Evolutionary conservation across 2,329 filamentous ascomycete species (phyloP).

Genomic region (Xylariaceae sp.): DNA sequence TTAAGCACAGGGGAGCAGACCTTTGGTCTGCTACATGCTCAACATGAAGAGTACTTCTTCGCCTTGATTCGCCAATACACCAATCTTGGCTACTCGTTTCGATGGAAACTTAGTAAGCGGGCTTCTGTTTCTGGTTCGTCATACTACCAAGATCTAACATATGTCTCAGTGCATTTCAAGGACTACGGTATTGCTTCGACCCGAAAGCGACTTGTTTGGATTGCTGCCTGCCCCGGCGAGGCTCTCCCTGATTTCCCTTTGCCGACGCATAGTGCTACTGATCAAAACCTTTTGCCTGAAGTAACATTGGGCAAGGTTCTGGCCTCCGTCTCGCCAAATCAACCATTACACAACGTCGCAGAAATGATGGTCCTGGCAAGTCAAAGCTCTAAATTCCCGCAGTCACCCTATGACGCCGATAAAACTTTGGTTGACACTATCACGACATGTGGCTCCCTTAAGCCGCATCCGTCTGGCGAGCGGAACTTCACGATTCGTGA

Average conservation of each 20-base stretch:
- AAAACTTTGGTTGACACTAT: constrained; percentile 51
- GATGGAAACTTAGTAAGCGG: constrained; percentile 53
- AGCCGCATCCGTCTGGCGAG: constrained; percentile 62
- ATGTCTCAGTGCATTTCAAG: constrained; percentile 40
- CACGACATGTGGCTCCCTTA: constrained; percentile 57
- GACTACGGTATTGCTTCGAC: constrained; percentile 49
- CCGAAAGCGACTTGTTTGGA: constrained; percentile 51
- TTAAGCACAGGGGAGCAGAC: constrained; percentile 77
- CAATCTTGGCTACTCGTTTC: constrained; percentile 61
- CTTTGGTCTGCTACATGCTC: constrained; percentile 56
- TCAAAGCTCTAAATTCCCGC: constrained; percentile 24
- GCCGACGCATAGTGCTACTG: constrained; percentile 51
- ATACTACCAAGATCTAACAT: no score
- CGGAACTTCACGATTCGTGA: constrained; percentile 65
- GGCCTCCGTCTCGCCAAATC: constrained; percentile 21
- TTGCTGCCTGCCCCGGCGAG: constrained; percentile 66
- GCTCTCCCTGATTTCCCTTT: constrained; percentile 61
- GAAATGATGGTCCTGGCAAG: constrained; percentile 10
- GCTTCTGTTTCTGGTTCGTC: no score
- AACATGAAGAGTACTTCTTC: constrained; percentile 53
- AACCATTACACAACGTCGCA: constrained; percentile 37
- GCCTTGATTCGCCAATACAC: constrained; percentile 62
- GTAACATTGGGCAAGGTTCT: constrained; percentile 44
- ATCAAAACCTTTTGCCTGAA: constrained; percentile 29
- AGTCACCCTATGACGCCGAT: constrained; percentile 43